phyloP scores from a whole-genome alignment of 352 stramenopile genomes.

The Globisporangium nodosum region DNA sequence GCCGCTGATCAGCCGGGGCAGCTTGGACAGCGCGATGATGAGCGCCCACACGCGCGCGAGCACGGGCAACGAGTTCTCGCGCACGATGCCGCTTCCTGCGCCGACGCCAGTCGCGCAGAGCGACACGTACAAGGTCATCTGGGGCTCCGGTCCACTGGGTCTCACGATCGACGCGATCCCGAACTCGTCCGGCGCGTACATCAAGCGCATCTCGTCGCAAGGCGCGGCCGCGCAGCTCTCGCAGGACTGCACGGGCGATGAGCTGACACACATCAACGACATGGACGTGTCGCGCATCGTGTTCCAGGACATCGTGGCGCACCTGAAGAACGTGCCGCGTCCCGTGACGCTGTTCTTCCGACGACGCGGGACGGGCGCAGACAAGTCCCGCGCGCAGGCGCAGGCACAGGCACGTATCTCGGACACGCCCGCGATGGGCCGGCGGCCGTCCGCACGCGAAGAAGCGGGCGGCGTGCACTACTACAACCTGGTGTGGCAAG shows the following conservation, averaged over 20 bases:
- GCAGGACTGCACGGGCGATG: slow-evolving; percentile 79
- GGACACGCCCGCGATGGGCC: slow-evolving; percentile 33
- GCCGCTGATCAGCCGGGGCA: slow-evolving; percentile 9
- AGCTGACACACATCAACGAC: slow-evolving; percentile 83
- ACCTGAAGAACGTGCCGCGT: slow-evolving; percentile 74
- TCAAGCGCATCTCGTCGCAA: slow-evolving; percentile 73
- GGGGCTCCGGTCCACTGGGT: slow-evolving; percentile 65
- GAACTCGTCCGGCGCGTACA: slow-evolving; percentile 53
- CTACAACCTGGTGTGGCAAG: slow-evolving; percentile 84
- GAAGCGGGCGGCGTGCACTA: slow-evolving; percentile 41
- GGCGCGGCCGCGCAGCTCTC: slow-evolving; percentile 67
- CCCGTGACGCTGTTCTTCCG: slow-evolving; percentile 78
- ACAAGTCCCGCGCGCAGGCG: slow-evolving; percentile 13
- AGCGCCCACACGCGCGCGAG: slow-evolving; percentile 1
- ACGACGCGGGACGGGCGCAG: slow-evolving; percentile 21
- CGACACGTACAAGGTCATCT: slow-evolving; percentile 77
- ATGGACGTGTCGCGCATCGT: slow-evolving; percentile 69
- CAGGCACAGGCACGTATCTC: slow-evolving; percentile 22
- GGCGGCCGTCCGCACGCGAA: slow-evolving; percentile 21
- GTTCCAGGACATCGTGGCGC: slow-evolving; percentile 73
- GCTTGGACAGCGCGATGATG: slow-evolving; percentile 7
- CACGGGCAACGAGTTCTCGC: slow-evolving; percentile 11
- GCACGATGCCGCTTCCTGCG: slow-evolving; percentile 18
- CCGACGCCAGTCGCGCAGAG: slow-evolving; percentile 9
- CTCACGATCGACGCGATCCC: slow-evolving; percentile 79